Percentiles rank a stretch among this genome's conserved stretches.
Evolutionary conservation across 2,329 filamentous ascomycete species (phyloP).

Genomic region (Colletotrichum sp.): DNA sequence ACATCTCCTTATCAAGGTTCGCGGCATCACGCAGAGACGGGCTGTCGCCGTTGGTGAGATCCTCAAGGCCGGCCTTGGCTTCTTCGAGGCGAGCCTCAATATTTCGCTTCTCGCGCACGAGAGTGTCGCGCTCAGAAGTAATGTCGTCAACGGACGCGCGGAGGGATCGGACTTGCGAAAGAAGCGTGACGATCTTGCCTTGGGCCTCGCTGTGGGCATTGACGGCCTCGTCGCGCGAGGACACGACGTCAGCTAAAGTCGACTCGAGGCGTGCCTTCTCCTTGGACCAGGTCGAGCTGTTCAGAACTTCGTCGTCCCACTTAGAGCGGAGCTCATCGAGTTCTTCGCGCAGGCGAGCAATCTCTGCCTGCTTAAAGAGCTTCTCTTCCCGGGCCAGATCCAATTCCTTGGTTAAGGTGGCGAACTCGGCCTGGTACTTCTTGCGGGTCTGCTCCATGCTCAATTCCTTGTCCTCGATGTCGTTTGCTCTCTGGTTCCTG

Average conservation of each 20-base stretch:
- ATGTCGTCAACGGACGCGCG: slow-evolving; percentile 87
- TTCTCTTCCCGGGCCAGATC: slow-evolving; percentile 91
- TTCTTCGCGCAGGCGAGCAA: slow-evolving; percentile 89
- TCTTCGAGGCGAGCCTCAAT: slow-evolving; percentile 86
- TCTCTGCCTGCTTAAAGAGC: slow-evolving; percentile 86
- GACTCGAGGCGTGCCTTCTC: slow-evolving; percentile 93
- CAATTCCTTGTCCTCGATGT: slow-evolving; percentile 95
- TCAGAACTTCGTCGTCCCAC: slow-evolving; percentile 98
- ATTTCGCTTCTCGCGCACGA: slow-evolving; percentile 88
- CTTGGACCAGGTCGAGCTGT: slow-evolving; percentile 98
- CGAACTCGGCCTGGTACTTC: slow-evolving; percentile 96
- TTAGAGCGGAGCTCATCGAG: slow-evolving; percentile 93
- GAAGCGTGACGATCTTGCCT: slow-evolving; percentile 85
- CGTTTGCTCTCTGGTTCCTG: slow-evolving; percentile 90
- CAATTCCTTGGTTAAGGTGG: slow-evolving; percentile 87
- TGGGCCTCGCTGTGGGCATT: slow-evolving; percentile 95
- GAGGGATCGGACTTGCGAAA: slow-evolving; percentile 87
- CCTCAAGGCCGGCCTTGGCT: slow-evolving; percentile 86
- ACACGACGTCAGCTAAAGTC: slow-evolving; percentile 84
- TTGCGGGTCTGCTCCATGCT: slow-evolving; percentile 96
- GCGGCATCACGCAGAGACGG: slow-evolving; percentile 91
- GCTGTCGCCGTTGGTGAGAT: slow-evolving; percentile 83
- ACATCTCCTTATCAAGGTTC: slow-evolving; percentile 83
- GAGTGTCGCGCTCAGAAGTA: slow-evolving; percentile 81
- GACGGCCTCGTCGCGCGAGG: slow-evolving; percentile 92